Base-by-base conservation (phyloP, 805 yeast species). In the Kodamaea restingae region DNA sequence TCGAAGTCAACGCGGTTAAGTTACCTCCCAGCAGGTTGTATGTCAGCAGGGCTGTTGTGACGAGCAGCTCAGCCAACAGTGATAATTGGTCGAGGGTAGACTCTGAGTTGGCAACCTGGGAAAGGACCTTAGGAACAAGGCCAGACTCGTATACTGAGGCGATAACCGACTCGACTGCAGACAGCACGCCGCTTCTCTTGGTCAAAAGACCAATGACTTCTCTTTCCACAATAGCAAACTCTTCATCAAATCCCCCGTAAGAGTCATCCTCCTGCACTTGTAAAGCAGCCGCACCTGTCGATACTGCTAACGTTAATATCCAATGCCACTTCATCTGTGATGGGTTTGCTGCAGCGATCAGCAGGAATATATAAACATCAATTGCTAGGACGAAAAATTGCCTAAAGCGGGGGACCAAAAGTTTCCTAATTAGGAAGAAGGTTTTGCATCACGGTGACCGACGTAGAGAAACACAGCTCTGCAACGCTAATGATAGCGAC, bases 61-160 rank as follows among this genome's bases (percentile, higher is more conserved):
- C 22, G 15, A 22, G 29, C 35, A 25, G 35, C 20, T n/a, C 35
- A 4, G 58, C 43, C 14, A 50, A 27, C 42, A 56, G 54, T 11
- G 61, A 53, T 11, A 66, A 37, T 7, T 49, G 52, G 39, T 59
- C 51, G 52, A 63, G 55, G 28, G 59, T 52, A 8, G 47, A 47
- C n/a, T 61, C 51, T 3, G 60, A 55, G 17, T 47, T 45, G 1
- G 70, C 68, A 11, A 67, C 50, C 31, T 55, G 58, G 28, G 60
- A 53, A 15, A 65, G 42, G 15, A 59, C 48, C 12, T 48, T 41
- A 8, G 47, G 29, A 15, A 60, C 39, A 10, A 60, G 45, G 3
- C 62, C 62, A 4, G 65, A 57, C 20, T 46, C 42, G 43, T 52
- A 50, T 3, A 60, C 56, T 2, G 37, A 17, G 12, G 22, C 28